phyloP scores from a whole-genome alignment of 73 alveolate genomes.

The Paraurostyla sp. region DNA sequence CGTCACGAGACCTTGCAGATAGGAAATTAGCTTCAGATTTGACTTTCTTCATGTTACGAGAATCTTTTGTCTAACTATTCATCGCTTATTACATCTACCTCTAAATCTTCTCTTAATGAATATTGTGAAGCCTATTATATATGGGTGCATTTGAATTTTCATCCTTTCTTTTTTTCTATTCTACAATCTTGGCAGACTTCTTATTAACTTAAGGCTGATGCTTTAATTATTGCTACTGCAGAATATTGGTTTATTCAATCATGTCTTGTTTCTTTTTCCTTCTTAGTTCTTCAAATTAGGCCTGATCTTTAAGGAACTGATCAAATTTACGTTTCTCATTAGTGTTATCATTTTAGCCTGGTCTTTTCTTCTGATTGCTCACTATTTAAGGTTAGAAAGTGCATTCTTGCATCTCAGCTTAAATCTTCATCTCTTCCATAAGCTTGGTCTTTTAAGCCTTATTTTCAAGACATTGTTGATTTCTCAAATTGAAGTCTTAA shows the following conservation, averaged over 20 bases:
- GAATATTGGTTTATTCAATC: not conserved
- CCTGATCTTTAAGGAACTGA: slow-evolving; percentile 40
- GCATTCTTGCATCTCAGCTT: slow-evolving; percentile 37
- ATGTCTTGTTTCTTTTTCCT: not conserved
- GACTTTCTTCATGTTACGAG: slow-evolving; percentile 4
- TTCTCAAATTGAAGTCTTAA: not conserved
- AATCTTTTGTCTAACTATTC: not conserved
- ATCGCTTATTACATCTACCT: not conserved
- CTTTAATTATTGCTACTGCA: not conserved
- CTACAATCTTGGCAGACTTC: slow-evolving; percentile 28
- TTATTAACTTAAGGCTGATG: slow-evolving; percentile 14
- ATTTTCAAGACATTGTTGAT: slow-evolving; percentile 25
- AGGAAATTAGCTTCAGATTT: slow-evolving; percentile 43
- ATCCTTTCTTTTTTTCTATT: slow-evolving; percentile 1
- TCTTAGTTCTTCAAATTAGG: not conserved
- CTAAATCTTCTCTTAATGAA: slow-evolving; percentile 19
- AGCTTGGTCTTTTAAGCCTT: not conserved
- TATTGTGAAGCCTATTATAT: slow-evolving; percentile 18
- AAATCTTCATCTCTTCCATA: not conserved
- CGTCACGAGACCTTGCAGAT: not conserved
- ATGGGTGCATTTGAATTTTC: slow-evolving; percentile 8
- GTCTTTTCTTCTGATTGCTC: no score
- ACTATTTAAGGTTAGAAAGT: slow-evolving; percentile 36
- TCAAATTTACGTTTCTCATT: slow-evolving; percentile 40
- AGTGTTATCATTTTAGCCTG: no score